These are phyloP conservation scores for Chlorella sp. DNA, from an alignment of 139 green algal species.

Conservation along the genomic window DNA sequence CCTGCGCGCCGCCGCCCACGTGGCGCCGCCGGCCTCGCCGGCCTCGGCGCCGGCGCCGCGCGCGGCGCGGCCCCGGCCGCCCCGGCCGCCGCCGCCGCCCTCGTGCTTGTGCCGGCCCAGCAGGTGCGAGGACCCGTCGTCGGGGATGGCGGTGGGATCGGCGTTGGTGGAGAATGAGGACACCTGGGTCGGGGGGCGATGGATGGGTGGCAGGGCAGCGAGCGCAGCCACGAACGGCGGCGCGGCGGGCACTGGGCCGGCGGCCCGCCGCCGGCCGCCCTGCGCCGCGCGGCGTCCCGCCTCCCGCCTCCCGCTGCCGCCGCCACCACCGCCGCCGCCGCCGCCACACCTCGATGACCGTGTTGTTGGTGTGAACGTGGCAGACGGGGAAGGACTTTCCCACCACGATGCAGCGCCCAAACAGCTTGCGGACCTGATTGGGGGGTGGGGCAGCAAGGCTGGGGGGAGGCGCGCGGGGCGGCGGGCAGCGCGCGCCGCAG, in stretches of 20 bases:
- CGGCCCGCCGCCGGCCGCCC: too few relatives aligned
- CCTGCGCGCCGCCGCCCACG: slow-evolving; percentile 37
- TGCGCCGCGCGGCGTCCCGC: too few relatives aligned
- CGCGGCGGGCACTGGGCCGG: too few relatives aligned
- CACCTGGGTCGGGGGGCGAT: too few relatives aligned
- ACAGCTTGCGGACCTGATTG: slow-evolving; percentile 54
- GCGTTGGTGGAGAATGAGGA: slow-evolving; percentile 45
- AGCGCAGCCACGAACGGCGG: too few relatives aligned
- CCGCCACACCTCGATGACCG: slow-evolving; percentile 53
- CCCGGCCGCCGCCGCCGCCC: neutral
- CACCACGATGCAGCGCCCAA: slow-evolving; percentile 44
- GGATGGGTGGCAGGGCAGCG: too few relatives aligned
- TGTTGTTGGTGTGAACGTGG: slow-evolving; percentile 25
- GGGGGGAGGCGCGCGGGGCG: too few relatives aligned
- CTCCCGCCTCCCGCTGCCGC: too few relatives aligned
- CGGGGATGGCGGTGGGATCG: neutral
- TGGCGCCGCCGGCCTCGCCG: neutral
- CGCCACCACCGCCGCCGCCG: too few relatives aligned
- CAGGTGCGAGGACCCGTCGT: slow-evolving; percentile 5
- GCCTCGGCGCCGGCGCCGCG: too few relatives aligned
- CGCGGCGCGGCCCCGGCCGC: neutral
- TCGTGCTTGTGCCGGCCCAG: slow-evolving; percentile 12
- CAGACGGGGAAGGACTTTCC: slow-evolving; percentile 63
- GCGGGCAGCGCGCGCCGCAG: neutral
- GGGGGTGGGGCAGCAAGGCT: too few relatives aligned